A percentile compares a stretch with the other conserved stretches of the same genome.
phyloP scores from a whole-genome alignment of 768 basidiomycete genomes.

The Floccularia luteovirens region DNA sequence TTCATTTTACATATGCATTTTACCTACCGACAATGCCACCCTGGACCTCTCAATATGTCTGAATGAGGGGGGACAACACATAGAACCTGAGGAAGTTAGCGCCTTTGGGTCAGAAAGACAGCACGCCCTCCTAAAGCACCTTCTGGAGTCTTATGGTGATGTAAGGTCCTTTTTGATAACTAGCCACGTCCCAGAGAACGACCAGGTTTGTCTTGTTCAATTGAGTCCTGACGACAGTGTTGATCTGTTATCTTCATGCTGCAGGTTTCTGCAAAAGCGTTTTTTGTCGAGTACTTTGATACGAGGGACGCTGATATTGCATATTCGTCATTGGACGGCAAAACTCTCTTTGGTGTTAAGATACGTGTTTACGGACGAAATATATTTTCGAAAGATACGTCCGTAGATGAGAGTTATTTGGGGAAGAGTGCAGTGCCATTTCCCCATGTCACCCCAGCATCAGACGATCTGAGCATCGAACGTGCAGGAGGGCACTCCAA shows the following conservation, averaged over 20 bases:
- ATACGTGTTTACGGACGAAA: slow-evolving; percentile 34
- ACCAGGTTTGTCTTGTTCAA: slow-evolving; percentile 13
- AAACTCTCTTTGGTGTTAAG: slow-evolving; percentile 42
- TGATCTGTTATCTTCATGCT: not conserved
- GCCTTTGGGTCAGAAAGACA: not conserved
- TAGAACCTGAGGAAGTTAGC: not conserved
- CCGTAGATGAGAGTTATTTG: not conserved
- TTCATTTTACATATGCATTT: slow-evolving; percentile 39
- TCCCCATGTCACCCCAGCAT: slow-evolving; percentile 11
- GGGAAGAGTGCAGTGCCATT: slow-evolving; percentile 4
- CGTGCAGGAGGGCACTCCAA: slow-evolving; percentile 25
- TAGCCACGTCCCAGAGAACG: not conserved
- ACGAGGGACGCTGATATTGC: slow-evolving; percentile 49
- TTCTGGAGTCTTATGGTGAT: slow-evolving; percentile 26
- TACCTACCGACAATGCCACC: not conserved
- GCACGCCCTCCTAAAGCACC: slow-evolving; percentile 16
- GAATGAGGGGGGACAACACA: not conserved
- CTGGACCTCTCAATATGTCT: not conserved
- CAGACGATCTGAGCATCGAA: slow-evolving; percentile 12
- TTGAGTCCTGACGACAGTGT: too few relatives aligned
- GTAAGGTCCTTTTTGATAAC: slow-evolving; percentile 16
- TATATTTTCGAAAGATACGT: slow-evolving; percentile 3
- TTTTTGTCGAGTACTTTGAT: slow-evolving; percentile 64
- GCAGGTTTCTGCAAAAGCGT: slow-evolving; percentile 24
- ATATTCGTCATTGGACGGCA: slow-evolving; percentile 38